A percentile compares a stretch with the other conserved stretches of the same genome.
phyloP scores from a whole-genome alignment of 2,329 filamentous ascomycete genomes.

The Elsinoe arachidis region DNA sequence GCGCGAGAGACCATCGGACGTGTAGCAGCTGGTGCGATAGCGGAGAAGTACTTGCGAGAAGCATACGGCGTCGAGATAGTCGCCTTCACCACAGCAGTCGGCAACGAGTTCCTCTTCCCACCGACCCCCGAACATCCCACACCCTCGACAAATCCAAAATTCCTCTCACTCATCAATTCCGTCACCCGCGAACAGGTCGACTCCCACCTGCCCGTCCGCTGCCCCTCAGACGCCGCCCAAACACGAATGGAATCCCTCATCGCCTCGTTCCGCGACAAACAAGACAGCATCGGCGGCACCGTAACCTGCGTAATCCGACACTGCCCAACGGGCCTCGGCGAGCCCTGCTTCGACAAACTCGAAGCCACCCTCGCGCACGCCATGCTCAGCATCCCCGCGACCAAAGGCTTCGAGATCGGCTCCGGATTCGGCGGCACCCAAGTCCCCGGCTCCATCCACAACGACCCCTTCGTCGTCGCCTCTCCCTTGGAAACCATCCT shows the following conservation, averaged over 20 bases:
- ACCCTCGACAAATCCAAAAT: conserved; percentile 66
- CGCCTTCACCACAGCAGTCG: conserved; percentile 80
- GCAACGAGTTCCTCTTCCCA: conserved; percentile 67
- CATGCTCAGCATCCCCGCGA: conserved; percentile 91
- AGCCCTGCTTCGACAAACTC: conserved; percentile 92
- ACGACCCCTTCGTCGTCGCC: conserved; percentile 70
- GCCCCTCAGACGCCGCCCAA: conserved; percentile 59
- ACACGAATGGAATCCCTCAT: conserved; percentile 71
- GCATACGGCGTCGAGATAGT: conserved; percentile 84
- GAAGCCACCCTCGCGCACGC: conserved; percentile 86
- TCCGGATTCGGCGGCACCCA: conserved; percentile 84
- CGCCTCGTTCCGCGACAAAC: conserved; percentile 63
- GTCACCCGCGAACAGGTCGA: conserved; percentile 74
- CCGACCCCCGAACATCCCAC: conserved; percentile 59
- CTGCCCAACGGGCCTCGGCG: conserved; percentile 74
- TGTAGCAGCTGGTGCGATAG: conserved; percentile 84
- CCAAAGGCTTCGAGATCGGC: conserved; percentile 92
- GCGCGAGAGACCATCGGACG: conserved; percentile 92
- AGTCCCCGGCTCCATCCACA: conserved; percentile 81
- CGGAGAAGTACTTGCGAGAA: conserved; percentile 79
- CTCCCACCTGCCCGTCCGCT: conserved; percentile 74
- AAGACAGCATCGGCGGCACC: conserved; percentile 89
- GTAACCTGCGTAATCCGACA: conserved; percentile 91
- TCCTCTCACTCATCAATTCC: conserved; percentile 62
- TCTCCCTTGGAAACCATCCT: conserved; percentile 27